These are phyloP conservation scores for Populus alba DNA, from an alignment of 345 rosid genomes.

Conservation along the genomic window DNA sequence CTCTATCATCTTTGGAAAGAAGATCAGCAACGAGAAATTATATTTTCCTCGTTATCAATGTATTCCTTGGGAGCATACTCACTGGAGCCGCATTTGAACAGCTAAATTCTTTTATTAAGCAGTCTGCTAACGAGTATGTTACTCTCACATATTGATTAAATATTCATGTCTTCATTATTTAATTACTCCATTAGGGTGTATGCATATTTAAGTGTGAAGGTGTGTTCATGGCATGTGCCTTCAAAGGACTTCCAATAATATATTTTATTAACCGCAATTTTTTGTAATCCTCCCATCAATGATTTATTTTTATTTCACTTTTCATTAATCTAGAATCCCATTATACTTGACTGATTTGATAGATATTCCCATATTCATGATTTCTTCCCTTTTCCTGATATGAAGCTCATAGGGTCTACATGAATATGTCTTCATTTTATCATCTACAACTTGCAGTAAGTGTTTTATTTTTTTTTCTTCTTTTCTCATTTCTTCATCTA, in stretches of 20 bases:
- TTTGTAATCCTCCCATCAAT: neutral
- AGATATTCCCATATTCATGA: no score
- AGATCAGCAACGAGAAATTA: slow-evolving; percentile 89
- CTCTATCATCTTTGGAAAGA: slow-evolving; percentile 75
- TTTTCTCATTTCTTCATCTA: neutral
- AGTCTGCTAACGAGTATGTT: slow-evolving; percentile 67
- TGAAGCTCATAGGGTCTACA: neutral
- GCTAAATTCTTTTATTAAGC: slow-evolving; percentile 57
- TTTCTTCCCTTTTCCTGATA: neutral
- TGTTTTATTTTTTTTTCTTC: neutral
- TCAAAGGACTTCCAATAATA: neutral
- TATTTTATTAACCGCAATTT: neutral
- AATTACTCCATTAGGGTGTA: neutral
- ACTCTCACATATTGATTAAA: neutral
- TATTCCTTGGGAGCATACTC: slow-evolving; percentile 68
- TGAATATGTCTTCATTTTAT: neutral
- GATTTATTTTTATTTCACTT: neutral
- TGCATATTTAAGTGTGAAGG: neutral
- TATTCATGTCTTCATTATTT: neutral
- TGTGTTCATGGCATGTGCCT: neutral
- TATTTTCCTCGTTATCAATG: slow-evolving; percentile 72
- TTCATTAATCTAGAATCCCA: neutral
- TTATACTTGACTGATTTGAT: neutral
- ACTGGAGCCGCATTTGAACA: slow-evolving; percentile 81
- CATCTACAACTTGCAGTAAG: neutral